These are phyloP conservation scores for Plasmodium yoelii DNA, from an alignment of 169 alveolate genomes.

Conservation along the genomic window DNA sequence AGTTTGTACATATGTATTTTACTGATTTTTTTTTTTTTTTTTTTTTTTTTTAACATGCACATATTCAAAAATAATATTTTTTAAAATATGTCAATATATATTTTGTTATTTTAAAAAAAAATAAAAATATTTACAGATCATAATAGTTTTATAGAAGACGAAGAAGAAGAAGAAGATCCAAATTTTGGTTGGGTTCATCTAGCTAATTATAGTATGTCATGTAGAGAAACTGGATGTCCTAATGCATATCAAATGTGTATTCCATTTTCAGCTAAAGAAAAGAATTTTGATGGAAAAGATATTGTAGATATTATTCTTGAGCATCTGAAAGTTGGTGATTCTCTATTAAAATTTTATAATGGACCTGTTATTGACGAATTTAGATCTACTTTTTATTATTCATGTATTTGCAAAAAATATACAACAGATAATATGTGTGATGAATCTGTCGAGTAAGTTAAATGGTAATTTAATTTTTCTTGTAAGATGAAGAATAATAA, in stretches of 20 bases:
- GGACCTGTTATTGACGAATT: background rate
- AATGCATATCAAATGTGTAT: slow-evolving; percentile 47
- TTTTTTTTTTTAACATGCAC: background rate
- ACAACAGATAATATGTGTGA: slow-evolving; percentile 26
- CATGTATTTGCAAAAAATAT: slow-evolving; percentile 50
- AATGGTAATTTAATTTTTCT: background rate
- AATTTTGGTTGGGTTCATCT: slow-evolving; percentile 1
- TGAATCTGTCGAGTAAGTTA: slow-evolving; percentile 26
- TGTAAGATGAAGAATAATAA: background rate
- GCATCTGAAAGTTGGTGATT: background rate
- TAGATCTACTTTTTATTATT: slow-evolving; percentile 6
- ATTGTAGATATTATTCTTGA: background rate
- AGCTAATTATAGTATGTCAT: slow-evolving; percentile 5
- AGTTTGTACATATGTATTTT: background rate
- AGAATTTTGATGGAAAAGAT: slow-evolving; percentile 18
- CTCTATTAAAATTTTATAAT: background rate
- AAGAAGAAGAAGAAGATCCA: background rate
- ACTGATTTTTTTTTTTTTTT: background rate
- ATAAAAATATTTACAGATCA: slow-evolving; percentile 16
- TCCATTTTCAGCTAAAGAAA: slow-evolving; percentile 8
- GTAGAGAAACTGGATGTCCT: slow-evolving; percentile 66
- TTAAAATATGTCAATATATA: background rate
- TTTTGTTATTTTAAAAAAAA: background rate
- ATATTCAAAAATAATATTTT: background rate
- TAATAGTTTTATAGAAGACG: slow-evolving; percentile 10